Base-by-base conservation (phyloP, 352 stramenopile genomes). In the Paralagenidium karlingii region DNA sequence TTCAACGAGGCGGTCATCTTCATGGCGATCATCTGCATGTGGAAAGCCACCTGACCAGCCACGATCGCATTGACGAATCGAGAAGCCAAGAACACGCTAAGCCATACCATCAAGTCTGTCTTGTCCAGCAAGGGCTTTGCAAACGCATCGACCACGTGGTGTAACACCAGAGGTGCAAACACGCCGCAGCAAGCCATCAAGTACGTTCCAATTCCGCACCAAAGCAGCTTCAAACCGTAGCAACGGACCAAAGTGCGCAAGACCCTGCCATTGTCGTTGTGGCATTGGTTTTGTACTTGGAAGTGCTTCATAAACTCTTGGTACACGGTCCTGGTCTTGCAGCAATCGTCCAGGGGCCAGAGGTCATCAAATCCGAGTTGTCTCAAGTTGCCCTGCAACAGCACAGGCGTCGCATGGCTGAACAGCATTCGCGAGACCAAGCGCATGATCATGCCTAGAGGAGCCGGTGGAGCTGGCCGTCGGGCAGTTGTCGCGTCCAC, bases 1-100 rank as follows among this genome's bases (percentile, higher is more conserved):
- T 84, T 71, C 40, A 89, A 51, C 30, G 63, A 68, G 37, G 63
- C 56, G 12, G 69, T 68, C 30, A 86, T 69, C 40, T 61, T 57
- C 45, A 86, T 40, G 36, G 67, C 74, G 24, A 66, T 59, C 16
- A 78, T 58, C 53, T 83, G 65, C 24, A 74, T 68, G 9, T 59
- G 27, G 36, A 55, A 66, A 0, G 11, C 34, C 19, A 52, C 27
- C 13, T 77, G 60, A 1, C 39, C 27, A 7, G 36, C 39, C 11
- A 60, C 16, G 3, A 78, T 44, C 1, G 58, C 58, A 13, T 63
- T 59, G 8, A 53, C 13, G 3, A 73, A 18, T 3, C 51, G 41
- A 1, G 56, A 55, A 2, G 22, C 31, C 36, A 71, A 74, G 49
- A 77, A 58, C 15, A 55, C 44, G 7, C 16, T 47, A 8, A 70